These are phyloP conservation scores for Exophiala xenobiotica DNA, from an alignment of 2,329 filamentous ascomycete species.

Conservation along the genomic window DNA sequence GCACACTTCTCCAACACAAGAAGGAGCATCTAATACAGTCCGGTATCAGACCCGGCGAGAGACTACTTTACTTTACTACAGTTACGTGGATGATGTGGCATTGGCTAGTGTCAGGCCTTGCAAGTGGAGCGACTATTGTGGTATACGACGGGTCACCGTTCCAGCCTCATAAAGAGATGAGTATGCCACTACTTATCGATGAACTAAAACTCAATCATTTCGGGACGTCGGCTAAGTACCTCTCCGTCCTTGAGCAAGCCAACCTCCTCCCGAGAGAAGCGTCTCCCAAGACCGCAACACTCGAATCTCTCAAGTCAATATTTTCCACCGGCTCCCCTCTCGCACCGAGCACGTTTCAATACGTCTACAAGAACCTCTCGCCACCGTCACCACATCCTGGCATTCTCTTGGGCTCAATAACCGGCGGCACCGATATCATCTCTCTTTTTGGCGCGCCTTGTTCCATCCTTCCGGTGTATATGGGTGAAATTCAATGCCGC, in stretches of 20 bases:
- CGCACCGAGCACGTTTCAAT: conserved; percentile 87
- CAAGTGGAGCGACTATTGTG: conserved; percentile 77
- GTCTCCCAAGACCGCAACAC: conserved; percentile 39
- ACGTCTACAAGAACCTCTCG: conserved; percentile 68
- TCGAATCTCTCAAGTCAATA: conserved; percentile 69
- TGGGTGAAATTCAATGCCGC: conserved; percentile 74
- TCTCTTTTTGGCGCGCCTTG: conserved; percentile 89
- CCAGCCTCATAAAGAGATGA: conserved; percentile 72
- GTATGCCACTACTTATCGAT: conserved; percentile 78
- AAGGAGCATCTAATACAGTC: conserved; percentile 91
- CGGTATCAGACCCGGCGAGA: conserved; percentile 69
- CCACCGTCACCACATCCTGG: conserved; percentile 61
- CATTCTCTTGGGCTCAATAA: conserved; percentile 91
- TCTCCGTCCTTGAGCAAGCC: conserved; percentile 84
- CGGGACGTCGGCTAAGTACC: conserved; percentile 90
- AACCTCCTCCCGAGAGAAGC: conserved; percentile 60
- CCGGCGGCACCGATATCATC: conserved; percentile 94
- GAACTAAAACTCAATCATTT: conserved; percentile 85
- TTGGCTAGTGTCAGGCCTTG: conserved; percentile 85
- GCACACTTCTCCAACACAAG: conserved; percentile 92
- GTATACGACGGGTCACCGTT: conserved; percentile 95
- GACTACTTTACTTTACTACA: conserved; percentile 90
- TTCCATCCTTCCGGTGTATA: conserved; percentile 68
- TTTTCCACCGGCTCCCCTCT: conserved; percentile 93
- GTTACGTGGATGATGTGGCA: conserved; percentile 99